A percentile compares a stretch with the other conserved stretches of the same genome.
These are phyloP conservation scores for Tulasnella sp. DNA, from an alignment of 768 basidiomycete genomes.

Conservation along the genomic window DNA sequence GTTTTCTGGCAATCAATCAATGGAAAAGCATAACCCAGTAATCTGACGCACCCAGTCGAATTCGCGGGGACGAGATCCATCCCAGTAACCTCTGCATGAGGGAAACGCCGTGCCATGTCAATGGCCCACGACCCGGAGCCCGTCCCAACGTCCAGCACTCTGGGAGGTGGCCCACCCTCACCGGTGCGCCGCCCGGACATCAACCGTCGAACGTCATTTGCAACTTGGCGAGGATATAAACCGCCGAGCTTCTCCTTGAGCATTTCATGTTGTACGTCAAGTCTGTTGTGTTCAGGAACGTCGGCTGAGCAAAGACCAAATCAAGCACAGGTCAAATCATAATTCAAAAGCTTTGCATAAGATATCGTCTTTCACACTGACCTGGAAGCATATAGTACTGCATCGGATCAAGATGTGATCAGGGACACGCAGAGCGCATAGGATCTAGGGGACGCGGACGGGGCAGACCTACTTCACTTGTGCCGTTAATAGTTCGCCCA, in stretches of 20 bases:
- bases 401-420: background rate
- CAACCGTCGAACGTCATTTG: too few relatives aligned
- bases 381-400: constrained; percentile 2
- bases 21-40: background rate
- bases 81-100: background rate
- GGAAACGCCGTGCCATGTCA: background rate
- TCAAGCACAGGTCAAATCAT: background rate
- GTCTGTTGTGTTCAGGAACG: constrained; percentile 30
- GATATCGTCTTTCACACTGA: background rate
- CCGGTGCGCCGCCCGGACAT: too few relatives aligned
- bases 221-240: constrained; percentile 29
- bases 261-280: constrained; percentile 31
- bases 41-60: background rate
- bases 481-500: too few relatives aligned
- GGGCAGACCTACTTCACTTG: too few relatives aligned
- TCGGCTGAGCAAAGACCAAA: background rate
- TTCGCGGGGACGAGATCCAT: background rate
- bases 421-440: background rate
- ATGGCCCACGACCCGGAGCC: constrained; percentile 1
- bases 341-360: background rate
- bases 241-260: constrained; percentile 28
- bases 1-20: background rate
- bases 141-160: background rate
- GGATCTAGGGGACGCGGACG: too few relatives aligned
- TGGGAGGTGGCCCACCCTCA: too few relatives aligned